Conservation (phyloP, 2,329 filamentous ascomycete species). For the Penicillium sp. region DNA sequence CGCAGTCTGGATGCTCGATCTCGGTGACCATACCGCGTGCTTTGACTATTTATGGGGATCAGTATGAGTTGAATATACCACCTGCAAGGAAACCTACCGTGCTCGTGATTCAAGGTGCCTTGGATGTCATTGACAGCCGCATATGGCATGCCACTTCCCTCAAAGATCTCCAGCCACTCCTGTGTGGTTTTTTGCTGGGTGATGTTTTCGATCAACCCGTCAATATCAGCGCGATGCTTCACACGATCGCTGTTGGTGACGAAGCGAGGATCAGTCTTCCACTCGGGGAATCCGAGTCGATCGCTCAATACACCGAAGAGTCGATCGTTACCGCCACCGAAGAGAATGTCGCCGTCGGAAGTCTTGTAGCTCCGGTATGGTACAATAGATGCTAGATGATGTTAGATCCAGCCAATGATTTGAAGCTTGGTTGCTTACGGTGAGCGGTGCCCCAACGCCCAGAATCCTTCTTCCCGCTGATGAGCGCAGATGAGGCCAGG, state of each 20-base stretch:
- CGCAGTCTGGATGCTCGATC: constrained; percentile 75
- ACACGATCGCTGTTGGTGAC: constrained; percentile 57
- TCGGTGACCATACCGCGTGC: constrained; percentile 88
- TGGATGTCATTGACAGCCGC: constrained; percentile 92
- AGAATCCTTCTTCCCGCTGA: constrained; percentile 79
- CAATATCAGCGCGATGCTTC: constrained; percentile 67
- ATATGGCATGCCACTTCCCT: constrained; percentile 91
- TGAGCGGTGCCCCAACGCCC: constrained; percentile 96
- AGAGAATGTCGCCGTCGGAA: constrained; percentile 57
- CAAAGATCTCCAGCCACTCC: constrained; percentile 80
- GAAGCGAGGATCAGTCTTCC: constrained; percentile 54
- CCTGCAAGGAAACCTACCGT: constrained; percentile 52
- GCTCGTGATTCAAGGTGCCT: constrained; percentile 73
- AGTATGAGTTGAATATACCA: not conserved
- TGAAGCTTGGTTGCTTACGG: constrained; percentile 50
- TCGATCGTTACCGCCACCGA: constrained; percentile 60
- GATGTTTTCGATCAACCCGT: constrained; percentile 69
- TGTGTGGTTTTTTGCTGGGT: constrained; percentile 73
- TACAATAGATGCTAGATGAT: constrained; percentile 76
- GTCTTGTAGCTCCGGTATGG: constrained; percentile 81
- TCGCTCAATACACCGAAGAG: constrained; percentile 58
- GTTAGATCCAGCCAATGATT: constrained; percentile 7
- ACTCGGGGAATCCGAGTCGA: constrained; percentile 54
- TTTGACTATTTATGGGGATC: constrained; percentile 41
- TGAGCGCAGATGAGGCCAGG: constrained; percentile 83